phyloP scores from a whole-genome alignment of 2,329 filamentous ascomycete genomes.

The Pestalotiopsis fici region DNA sequence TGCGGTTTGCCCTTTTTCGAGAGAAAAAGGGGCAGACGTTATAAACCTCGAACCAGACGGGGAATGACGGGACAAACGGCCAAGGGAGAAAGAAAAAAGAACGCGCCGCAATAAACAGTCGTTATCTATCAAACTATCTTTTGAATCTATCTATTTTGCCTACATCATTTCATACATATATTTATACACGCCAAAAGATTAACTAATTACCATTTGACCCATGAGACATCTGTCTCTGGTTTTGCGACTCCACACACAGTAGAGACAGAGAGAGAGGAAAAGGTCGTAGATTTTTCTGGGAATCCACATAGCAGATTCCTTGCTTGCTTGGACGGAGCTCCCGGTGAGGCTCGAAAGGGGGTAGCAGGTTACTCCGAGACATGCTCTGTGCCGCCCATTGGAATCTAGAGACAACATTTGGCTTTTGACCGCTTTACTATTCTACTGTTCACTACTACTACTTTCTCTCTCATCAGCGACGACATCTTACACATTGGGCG shows the following conservation, averaged over 20 bases:
- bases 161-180: neutral
- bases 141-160: neutral
- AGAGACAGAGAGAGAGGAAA: neutral
- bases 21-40: neutral
- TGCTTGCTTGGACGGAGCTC: neutral
- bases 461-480: neutral
- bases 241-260: neutral
- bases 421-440: neutral
- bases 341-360: neutral
- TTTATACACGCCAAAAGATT: neutral
- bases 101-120: neutral
- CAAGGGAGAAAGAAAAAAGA: neutral
- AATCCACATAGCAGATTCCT: neutral
- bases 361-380: neutral
- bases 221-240: neutral
- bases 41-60: neutral
- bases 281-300: neutral
- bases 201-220: neutral
- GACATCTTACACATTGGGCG: neutral
- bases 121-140: neutral
- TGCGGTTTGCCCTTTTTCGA: neutral
- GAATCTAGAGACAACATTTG: neutral
- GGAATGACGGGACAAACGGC: neutral
- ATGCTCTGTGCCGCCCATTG: neutral
- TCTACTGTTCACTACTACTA: neutral